A percentile compares a stretch with the other conserved stretches of the same genome.
Evolutionary conservation across 2,329 filamentous ascomycete genomes (phyloP).

Genomic region (Colletotrichum sp.): DNA sequence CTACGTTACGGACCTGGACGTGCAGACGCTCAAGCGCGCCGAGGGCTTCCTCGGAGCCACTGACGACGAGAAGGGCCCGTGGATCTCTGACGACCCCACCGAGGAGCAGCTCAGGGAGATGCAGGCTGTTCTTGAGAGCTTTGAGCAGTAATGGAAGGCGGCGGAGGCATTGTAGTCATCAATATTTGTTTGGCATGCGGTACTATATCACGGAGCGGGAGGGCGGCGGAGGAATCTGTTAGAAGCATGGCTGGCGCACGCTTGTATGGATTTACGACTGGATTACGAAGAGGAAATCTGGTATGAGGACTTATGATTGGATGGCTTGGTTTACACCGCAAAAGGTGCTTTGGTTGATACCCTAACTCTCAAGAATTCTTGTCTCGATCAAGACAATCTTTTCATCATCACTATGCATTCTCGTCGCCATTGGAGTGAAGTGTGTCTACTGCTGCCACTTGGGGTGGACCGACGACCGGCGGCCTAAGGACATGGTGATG

Average conservation of each 20-base stretch:
- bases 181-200: neutral
- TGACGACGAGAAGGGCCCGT: conserved; percentile 85
- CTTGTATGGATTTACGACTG: neutral
- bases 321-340: neutral
- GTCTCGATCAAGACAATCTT: neutral
- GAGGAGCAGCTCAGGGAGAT: conserved; percentile 66
- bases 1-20: conserved; percentile 92
- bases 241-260: conserved; percentile 3
- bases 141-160: conserved; percentile 5
- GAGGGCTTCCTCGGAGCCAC: conserved; percentile 82
- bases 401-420: neutral
- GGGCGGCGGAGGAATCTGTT: neutral
- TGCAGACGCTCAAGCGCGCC: conserved; percentile 88
- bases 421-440: neutral
- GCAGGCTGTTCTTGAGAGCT: conserved; percentile 51
- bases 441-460: neutral
- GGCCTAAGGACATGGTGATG: neutral
- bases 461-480: neutral
- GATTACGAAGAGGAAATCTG: neutral
- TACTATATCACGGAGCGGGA: neutral
- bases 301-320: conserved; percentile 4
- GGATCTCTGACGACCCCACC: conserved; percentile 76
- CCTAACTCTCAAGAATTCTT: conserved; percentile 4
- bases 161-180: neutral
- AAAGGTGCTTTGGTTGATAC: conserved; percentile 18